These are phyloP conservation scores for Claviceps citrina DNA, from an alignment of 2,329 filamentous ascomycete species.

Conservation along the genomic window DNA sequence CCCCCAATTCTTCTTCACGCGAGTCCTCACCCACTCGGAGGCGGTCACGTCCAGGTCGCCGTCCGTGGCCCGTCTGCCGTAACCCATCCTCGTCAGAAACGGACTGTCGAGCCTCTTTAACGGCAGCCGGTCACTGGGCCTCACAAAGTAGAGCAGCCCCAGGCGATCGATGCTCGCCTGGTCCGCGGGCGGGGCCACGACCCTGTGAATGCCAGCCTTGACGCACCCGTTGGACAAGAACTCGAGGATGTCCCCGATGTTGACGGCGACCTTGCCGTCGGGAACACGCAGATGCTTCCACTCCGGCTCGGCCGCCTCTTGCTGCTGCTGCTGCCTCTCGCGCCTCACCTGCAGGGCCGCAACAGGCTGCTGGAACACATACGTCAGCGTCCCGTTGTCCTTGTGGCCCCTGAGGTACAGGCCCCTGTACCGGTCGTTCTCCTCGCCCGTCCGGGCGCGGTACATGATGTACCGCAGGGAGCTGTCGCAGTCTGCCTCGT, in stretches of 20 bases:
- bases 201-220: constrained; percentile 3
- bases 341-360: constrained; percentile 34
- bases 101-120: constrained; percentile 1
- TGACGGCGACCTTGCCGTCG: constrained; percentile 5
- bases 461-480: constrained; percentile 48
- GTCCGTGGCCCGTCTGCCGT: neutral
- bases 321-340: no score
- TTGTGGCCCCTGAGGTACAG: constrained; percentile 31
- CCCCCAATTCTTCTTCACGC: constrained; percentile 4
- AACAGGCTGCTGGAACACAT: constrained; percentile 43
- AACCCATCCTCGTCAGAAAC: constrained; percentile 1
- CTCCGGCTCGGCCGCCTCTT: no score
- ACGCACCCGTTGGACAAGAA: constrained; percentile 4
- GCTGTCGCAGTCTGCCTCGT: constrained; percentile 36
- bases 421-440: constrained; percentile 23
- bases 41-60: constrained; percentile 3
- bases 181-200: constrained; percentile 1
- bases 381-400: constrained; percentile 38
- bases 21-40: constrained; percentile 3
- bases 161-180: constrained; percentile 3
- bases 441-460: constrained; percentile 27
- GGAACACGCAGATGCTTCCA: constrained; percentile 4
- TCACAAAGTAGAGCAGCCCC: constrained; percentile 4
- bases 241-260: constrained; percentile 1
- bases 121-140: constrained; percentile 3